Base-by-base conservation (phyloP, 345 rosid species). In the Orychophragmus violaceus region DNA sequence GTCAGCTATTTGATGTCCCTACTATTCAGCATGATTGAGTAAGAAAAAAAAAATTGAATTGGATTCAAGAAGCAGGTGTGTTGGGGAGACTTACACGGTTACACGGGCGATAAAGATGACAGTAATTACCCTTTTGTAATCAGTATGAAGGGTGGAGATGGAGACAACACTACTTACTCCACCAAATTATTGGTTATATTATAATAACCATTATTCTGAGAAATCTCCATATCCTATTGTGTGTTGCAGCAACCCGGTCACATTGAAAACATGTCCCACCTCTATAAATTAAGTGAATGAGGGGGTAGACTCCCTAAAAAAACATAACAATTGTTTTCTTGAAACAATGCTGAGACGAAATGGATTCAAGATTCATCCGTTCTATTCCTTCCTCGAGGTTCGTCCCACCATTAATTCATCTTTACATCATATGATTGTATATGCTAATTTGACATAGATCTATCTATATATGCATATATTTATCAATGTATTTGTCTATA, bases 91-190 rank as follows among this genome's bases (percentile, higher is more conserved):
- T n/a, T n/a, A n/a, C n/a, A n/a, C n/a, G n/a, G n/a, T 19, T 16
- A 13, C 2, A 41, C 16, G 0, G 61, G 30, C 2, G 58, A 17
- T 32, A 19, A 68, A 18, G 57, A 68, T 35, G n/a, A n/a, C n/a
- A n/a, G n/a, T n/a, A n/a, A n/a, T n/a, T n/a, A n/a, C n/a, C n/a
- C n/a, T n/a, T n/a, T n/a, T n/a, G n/a, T 54, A n/a, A 29, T 28
- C 8, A 5, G 64, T 32, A 71, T 71, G 75, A 54, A 16, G 22
- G 56, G 49, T n/a, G 63, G 69, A 51, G 68, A 41, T 62, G 68
- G 74, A 37, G 62, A 28, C 22, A n/a, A 61, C 27, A n/a, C n/a
- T n/a, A 71, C 64, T 56, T 71, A 61, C 54, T 55, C 64, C 14
- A 61, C 27, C 6, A n/a, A n/a, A n/a, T n/a, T n/a, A n/a, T n/a